Evolutionary conservation across 768 basidiomycete species (phyloP).

Genomic region (Mycena galericulata): DNA sequence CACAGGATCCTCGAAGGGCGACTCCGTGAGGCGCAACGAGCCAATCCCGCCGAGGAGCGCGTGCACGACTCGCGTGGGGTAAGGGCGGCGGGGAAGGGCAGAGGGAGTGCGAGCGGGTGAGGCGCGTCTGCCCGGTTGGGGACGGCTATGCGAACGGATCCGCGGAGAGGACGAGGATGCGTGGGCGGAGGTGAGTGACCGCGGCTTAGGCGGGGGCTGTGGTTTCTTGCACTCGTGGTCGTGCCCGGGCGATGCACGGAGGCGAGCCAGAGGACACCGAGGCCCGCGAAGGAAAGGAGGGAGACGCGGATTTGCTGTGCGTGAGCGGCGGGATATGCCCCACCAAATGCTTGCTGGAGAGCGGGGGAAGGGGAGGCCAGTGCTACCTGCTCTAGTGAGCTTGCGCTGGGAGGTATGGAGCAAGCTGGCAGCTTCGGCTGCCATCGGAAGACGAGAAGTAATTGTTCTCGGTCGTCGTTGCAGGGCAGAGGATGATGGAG

Average conservation of each 20-base stretch:
- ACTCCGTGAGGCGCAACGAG: slow-evolving; percentile 21
- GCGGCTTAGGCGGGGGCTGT: slow-evolving; percentile 32
- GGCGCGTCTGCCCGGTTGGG: slow-evolving; percentile 22
- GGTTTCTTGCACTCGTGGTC: slow-evolving; percentile 17
- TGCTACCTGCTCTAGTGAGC: slow-evolving; percentile 61
- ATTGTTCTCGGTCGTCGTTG: slow-evolving; percentile 14
- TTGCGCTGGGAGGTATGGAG: slow-evolving; percentile 53
- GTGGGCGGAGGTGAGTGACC: slow-evolving; percentile 24
- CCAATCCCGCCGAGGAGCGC: slow-evolving; percentile 29
- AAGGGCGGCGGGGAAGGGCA: slow-evolving; percentile 28
- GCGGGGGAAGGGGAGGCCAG: slow-evolving; percentile 41
- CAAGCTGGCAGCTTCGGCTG: slow-evolving; percentile 41
- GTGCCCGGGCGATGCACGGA: slow-evolving; percentile 23
- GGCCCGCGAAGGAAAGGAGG: slow-evolving; percentile 23
- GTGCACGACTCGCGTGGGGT: slow-evolving; percentile 34
- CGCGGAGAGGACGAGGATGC: slow-evolving; percentile 24
- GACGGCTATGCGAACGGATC: too few species aligned
- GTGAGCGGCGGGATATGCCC: slow-evolving; percentile 56
- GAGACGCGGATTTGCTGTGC: slow-evolving; percentile 56
- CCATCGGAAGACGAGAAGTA: slow-evolving; percentile 35
- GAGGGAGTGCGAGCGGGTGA: slow-evolving; percentile 30
- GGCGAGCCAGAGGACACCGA: slow-evolving; percentile 23
- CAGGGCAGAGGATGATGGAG: slow-evolving; percentile 37
- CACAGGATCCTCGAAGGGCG: slow-evolving; percentile 35
- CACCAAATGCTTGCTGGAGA: slow-evolving; percentile 27